phyloP scores from a whole-genome alignment of 1,284 basidiomycete species.

The Irpex rosettiformis region DNA sequence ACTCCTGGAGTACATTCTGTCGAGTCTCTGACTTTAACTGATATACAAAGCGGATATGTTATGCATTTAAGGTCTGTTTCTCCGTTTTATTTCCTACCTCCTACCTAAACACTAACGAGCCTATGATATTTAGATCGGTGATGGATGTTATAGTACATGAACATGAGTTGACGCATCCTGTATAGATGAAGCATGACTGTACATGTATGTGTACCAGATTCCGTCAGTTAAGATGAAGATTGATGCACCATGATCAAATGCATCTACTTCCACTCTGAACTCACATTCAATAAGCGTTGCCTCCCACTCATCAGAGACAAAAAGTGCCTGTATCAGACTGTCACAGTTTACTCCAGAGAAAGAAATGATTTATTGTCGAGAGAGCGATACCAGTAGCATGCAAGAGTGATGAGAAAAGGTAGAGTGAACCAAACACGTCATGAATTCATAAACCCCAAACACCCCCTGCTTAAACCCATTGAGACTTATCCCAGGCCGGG shows the following conservation, averaged over 20 bases:
- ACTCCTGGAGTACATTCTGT: conserved; percentile 78
- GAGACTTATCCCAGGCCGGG: conserved; percentile 77
- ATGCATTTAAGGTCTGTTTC: conserved; percentile 70
- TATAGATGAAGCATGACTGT: too few relatives aligned
- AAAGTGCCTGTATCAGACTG: too few relatives aligned
- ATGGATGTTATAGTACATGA: conserved; percentile 69
- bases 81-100: not conserved
- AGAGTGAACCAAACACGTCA: not conserved
- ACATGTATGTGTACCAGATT: too few relatives aligned
- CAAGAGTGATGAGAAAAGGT: not conserved
- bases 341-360: too few relatives aligned
- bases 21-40: conserved; percentile 69
- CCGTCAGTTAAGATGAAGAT: too few relatives aligned
- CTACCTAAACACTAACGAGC: not conserved
- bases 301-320: too few relatives aligned
- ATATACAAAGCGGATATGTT: conserved; percentile 67
- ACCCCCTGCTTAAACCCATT: conserved; percentile 55
- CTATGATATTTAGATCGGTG: conserved; percentile 44
- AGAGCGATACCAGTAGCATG: conserved; percentile 1
- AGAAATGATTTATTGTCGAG: not conserved
- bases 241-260: too few relatives aligned
- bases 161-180: conserved; percentile 7
- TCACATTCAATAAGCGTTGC: too few relatives aligned
- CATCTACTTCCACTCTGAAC: too few relatives aligned
- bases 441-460: not conserved